Conservation (phyloP, 2,329 filamentous ascomycete species). For the Chrysosporium keratinophilum region DNA sequence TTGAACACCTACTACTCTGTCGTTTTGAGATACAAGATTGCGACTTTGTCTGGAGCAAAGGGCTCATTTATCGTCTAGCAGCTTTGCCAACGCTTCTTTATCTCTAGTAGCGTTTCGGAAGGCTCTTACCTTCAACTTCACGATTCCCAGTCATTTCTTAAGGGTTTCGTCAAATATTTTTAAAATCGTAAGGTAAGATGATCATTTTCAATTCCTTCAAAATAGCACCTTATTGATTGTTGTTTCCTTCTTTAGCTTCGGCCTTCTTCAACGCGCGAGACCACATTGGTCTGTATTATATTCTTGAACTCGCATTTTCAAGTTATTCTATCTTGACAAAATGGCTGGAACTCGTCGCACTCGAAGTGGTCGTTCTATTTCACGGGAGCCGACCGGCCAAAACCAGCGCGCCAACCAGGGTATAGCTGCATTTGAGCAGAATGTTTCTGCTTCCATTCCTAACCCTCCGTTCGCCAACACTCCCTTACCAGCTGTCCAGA, state of each 20-base stretch:
- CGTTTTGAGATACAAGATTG: too few species aligned
- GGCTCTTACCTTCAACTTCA: too few species aligned
- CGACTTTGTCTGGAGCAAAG: too few species aligned
- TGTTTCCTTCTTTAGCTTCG: background rate
- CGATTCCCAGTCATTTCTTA: too few species aligned
- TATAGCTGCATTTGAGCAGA: background rate
- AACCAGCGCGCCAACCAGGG: background rate
- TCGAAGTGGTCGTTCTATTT: slow-evolving; percentile 2
- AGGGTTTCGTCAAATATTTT: too few species aligned
- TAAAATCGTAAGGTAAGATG: too few species aligned
- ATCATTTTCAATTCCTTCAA: too few species aligned
- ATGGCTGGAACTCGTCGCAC: background rate
- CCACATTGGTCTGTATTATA: too few species aligned
- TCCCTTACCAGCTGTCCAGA: slow-evolving; percentile 29
- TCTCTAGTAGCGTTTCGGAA: too few species aligned
- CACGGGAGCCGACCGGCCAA: background rate
- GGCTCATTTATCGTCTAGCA: too few species aligned
- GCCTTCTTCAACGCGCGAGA: background rate
- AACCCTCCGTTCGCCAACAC: slow-evolving; percentile 21
- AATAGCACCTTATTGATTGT: background rate
- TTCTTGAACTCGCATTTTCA: background rate
- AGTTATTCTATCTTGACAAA: background rate
- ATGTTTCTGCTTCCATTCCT: background rate
- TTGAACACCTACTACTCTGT: too few species aligned
- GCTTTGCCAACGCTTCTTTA: too few species aligned